Base-by-base conservation (phyloP, 768 basidiomycete genomes). In the Rhodocollybia butyracea region DNA sequence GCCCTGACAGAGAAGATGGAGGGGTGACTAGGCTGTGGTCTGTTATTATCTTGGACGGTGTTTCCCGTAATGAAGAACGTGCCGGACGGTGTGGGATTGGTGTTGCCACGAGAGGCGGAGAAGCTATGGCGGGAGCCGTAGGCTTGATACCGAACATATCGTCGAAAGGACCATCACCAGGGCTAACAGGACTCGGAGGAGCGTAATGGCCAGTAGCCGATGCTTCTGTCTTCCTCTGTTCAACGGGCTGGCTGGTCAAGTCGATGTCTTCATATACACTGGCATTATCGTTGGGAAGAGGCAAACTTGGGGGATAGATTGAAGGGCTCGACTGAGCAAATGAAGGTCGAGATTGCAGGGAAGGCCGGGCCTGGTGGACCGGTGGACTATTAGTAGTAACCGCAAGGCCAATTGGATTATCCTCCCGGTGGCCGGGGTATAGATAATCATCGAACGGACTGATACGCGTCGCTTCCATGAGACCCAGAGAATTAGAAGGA, bases 271-370 rank as follows among this genome's bases (percentile, higher is more conserved):
- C 61, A 38, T 61, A 60, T 31, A 57, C 45, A 38, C 65, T 60
- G 3, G 39, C 63, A 29, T 58, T 66, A 41, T 73, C 72, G n/a
- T 70, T 68, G 34, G 53, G 60, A 13, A 68, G 67, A 24, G 76
- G 74, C 15, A 82, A 62, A 55, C 71, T 76, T 1, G 75, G 66
- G 8, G 80, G 76, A 59, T 81, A 80, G 27, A 80, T 73, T 0
- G 82, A 81, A 45, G 80, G 79, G 43, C 74, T 78, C 19, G 79
- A 79, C 43, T 71, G 75, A 39, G 74, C 66, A 26, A 66, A 61
- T 3, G 74, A 77, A 3, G 64, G n/a, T n/a, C n/a, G n/a, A n/a
- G n/a, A n/a, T n/a, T n/a, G n/a, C n/a, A n/a, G n/a, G n/a, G n/a
- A n/a, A n/a, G n/a, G 65, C 46, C 64, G 58, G 1, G 60, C 60